Conservation (phyloP, 1,284 basidiomycete genomes). For the Puccinia hordei region DNA sequence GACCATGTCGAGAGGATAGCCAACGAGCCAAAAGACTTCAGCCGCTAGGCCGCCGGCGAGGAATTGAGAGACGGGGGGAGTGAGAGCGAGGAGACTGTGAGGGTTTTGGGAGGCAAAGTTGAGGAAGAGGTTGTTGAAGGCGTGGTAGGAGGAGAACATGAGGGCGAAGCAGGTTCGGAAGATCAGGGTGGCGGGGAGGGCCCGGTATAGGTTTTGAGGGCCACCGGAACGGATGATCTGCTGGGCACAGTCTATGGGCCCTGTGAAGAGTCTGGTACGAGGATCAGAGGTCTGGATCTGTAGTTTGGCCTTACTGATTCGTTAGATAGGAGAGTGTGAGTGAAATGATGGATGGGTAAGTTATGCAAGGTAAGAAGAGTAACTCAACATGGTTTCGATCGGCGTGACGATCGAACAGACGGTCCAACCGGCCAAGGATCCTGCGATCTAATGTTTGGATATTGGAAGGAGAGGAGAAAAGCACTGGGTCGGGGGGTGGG, state of each 20-base stretch:
- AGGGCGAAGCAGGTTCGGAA: slow-evolving; percentile 59
- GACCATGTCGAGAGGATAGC: slow-evolving; percentile 74
- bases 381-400: slow-evolving; percentile 70
- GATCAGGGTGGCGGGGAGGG: slow-evolving; percentile 59
- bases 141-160: slow-evolving; percentile 55
- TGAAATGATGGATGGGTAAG: background rate
- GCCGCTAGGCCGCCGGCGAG: slow-evolving; percentile 55
- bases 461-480: slow-evolving; percentile 50
- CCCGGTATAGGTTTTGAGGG: slow-evolving; percentile 58
- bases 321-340: background rate
- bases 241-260: slow-evolving; percentile 59
- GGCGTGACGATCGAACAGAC: slow-evolving; percentile 73
- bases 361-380: background rate
- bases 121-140: slow-evolving; percentile 6
- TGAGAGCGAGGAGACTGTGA: background rate
- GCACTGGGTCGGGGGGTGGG: slow-evolving; percentile 44
- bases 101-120: background rate
- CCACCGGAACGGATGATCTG: slow-evolving; percentile 58
- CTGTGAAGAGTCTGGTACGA: slow-evolving; percentile 56
- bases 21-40: slow-evolving; percentile 64
- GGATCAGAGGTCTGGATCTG: slow-evolving; percentile 71
- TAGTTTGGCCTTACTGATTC: slow-evolving; percentile 66
- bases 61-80: slow-evolving; percentile 4
- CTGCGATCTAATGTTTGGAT: slow-evolving; percentile 62
- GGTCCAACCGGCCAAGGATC: slow-evolving; percentile 73